Conservation (phyloP, 805 yeast species). For the Komagataella phaffii region DNA sequence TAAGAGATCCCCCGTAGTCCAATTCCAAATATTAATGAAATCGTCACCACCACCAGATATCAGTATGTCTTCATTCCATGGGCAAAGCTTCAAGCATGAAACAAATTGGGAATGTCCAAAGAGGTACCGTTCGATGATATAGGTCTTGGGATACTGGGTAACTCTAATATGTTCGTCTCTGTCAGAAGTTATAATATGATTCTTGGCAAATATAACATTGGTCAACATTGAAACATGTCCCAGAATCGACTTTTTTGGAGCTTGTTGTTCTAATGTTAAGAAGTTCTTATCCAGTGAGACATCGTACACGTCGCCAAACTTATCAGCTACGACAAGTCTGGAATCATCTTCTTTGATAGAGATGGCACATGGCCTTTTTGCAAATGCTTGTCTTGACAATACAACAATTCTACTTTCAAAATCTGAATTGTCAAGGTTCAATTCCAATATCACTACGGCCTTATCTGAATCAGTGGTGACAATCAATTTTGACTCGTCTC, state of each 20-base stretch:
- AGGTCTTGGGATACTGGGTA: slow-evolving; percentile 67
- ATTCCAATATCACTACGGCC: slow-evolving; percentile 51
- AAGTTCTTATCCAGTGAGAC: slow-evolving; percentile 27
- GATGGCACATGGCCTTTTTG: slow-evolving; percentile 88
- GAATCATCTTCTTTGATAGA: slow-evolving; percentile 38
- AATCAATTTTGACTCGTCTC: slow-evolving; percentile 40
- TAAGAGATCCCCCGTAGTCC: slow-evolving; percentile 41
- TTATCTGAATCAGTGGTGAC: slow-evolving; percentile 78
- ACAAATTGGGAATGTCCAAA: slow-evolving; percentile 84
- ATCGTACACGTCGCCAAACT: slow-evolving; percentile 88
- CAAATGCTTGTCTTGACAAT: slow-evolving; percentile 61
- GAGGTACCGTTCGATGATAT: slow-evolving; percentile 66
- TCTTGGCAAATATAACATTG: slow-evolving; percentile 28
- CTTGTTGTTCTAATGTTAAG: slow-evolving; percentile 29
- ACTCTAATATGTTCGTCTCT: slow-evolving; percentile 93
- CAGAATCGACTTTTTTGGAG: slow-evolving; percentile 23
- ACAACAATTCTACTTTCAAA: slow-evolving; percentile 29
- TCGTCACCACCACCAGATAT: slow-evolving; percentile 91
- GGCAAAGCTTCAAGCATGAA: slow-evolving; percentile 46
- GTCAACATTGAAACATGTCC: slow-evolving; percentile 98
- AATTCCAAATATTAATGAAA: slow-evolving; percentile 62
- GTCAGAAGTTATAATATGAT: slow-evolving; percentile 66
- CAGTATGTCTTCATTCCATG: slow-evolving; percentile 34
- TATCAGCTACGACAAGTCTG: slow-evolving; percentile 67
- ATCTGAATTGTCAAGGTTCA: slow-evolving; percentile 8